Percentiles rank a stretch among this genome's conserved stretches.
These are phyloP conservation scores for Oryza australiensis DNA, from an alignment of 176 grass and related monocot species.

Conservation along the genomic window DNA sequence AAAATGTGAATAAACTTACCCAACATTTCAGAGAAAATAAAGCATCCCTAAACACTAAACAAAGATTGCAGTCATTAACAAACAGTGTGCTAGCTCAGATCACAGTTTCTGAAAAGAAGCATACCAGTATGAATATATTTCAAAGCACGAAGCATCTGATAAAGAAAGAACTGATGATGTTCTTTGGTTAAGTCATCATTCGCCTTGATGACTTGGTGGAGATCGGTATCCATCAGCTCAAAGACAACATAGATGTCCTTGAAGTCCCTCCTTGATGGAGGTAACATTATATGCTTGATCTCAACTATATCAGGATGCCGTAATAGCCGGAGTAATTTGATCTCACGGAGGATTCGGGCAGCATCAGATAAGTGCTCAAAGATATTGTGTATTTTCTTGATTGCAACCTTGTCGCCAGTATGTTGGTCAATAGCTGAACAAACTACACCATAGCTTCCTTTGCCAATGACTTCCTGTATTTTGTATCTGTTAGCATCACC, in stretches of 20 bases:
- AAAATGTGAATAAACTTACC: background rate
- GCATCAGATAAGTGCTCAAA: conserved; percentile 95
- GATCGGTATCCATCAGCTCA: conserved; percentile 94
- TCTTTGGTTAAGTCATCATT: conserved; percentile 97
- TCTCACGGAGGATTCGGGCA: conserved; percentile 83
- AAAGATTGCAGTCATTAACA: background rate
- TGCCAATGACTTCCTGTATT: conserved; percentile 92
- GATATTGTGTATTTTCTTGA: conserved; percentile 96
- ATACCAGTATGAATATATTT: conserved; percentile 98
- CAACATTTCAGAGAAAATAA: background rate
- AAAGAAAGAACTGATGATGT: conserved; percentile 94
- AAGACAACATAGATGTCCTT: conserved; percentile 99
- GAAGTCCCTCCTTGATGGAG: conserved; percentile 84
- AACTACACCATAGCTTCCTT: conserved; percentile 96
- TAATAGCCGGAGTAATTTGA: conserved; percentile 86
- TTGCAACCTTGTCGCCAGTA: conserved; percentile 90
- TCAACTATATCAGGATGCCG: conserved; percentile 96
- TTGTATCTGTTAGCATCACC: conserved; percentile 89
- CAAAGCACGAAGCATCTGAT: conserved; percentile 91
- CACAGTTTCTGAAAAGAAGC: conserved; percentile 18
- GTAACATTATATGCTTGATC: conserved; percentile 96
- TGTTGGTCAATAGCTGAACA: conserved; percentile 90
- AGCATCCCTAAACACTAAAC: background rate
- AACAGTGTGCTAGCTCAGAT: background rate
- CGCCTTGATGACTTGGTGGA: conserved; percentile 98